A percentile compares a stretch with the other conserved stretches of the same genome.
These are phyloP conservation scores for Penicillium occitanis DNA, from an alignment of 2,329 filamentous ascomycete genomes.

Conservation along the genomic window DNA sequence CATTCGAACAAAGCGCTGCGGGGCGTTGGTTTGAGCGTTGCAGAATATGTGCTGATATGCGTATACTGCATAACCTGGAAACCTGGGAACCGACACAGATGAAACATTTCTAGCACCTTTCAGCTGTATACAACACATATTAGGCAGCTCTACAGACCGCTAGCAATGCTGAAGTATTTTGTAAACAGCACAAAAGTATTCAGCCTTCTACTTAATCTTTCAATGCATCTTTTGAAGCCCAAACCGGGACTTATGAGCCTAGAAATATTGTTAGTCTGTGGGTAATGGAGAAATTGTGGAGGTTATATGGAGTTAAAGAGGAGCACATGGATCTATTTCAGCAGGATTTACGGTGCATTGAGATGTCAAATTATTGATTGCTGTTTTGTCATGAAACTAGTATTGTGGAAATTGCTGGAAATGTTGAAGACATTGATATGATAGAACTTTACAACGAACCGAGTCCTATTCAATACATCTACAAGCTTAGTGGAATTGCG, in stretches of 20 bases:
- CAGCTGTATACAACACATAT: too few species aligned
- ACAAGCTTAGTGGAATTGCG: neutral
- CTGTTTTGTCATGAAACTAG: neutral
- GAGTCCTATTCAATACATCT: neutral
- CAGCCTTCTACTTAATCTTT: too few species aligned
- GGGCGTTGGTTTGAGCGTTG: too few species aligned
- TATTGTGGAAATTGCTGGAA: neutral
- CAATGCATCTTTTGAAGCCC: neutral
- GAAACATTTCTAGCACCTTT: too few species aligned
- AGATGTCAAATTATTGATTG: neutral
- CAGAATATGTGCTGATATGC: too few species aligned
- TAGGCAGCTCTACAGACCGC: too few species aligned
- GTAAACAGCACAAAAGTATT: too few species aligned
- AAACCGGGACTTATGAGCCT: neutral
- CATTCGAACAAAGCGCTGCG: too few species aligned
- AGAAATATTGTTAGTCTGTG: neutral
- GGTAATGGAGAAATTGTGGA: neutral
- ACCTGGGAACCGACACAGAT: too few species aligned
- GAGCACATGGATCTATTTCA: neutral
- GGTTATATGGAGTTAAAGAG: neutral
- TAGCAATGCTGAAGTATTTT: too few species aligned
- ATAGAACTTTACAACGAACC: neutral
- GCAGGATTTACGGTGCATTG: neutral
- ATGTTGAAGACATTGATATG: neutral
- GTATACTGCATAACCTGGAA: too few species aligned